These are phyloP conservation scores for Astrocystis sublimbata DNA, from an alignment of 495 filamentous ascomycete genomes.

Conservation along the genomic window DNA sequence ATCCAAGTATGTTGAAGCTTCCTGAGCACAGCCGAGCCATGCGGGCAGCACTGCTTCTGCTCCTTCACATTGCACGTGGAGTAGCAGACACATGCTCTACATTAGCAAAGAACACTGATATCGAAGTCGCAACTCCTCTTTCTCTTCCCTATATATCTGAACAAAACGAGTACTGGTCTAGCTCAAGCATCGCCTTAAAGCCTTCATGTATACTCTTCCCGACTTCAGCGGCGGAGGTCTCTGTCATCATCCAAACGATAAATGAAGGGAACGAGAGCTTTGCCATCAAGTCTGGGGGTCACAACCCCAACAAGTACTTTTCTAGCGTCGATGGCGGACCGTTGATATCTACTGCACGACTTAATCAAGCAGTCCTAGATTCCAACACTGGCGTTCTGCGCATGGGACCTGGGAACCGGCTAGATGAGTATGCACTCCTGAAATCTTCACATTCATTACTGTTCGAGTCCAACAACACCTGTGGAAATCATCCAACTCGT, in stretches of 20 bases:
- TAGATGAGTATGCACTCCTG: constrained; percentile 33
- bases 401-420: constrained; percentile 51
- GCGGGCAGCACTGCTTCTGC: constrained; percentile 2
- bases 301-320: constrained; percentile 51
- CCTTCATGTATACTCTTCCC: constrained; percentile 53
- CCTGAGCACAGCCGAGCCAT: neutral
- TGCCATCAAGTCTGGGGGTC: constrained; percentile 54
- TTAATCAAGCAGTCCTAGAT: constrained; percentile 48
- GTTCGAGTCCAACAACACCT: too few relatives aligned
- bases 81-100: constrained; percentile 38
- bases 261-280: constrained; percentile 45
- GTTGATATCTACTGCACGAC: constrained; percentile 50
- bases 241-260: constrained; percentile 34
- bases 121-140: constrained; percentile 35
- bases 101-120: constrained; percentile 30
- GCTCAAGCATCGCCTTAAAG: constrained; percentile 40
- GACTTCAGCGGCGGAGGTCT: constrained; percentile 37
- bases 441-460: neutral
- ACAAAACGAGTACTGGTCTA: constrained; percentile 51
- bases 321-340: constrained; percentile 55
- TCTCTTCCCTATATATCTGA: constrained; percentile 36
- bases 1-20: neutral
- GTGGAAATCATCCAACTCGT: neutral
- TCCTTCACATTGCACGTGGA: neutral
- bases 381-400: constrained; percentile 44